Base-by-base conservation (phyloP, 495 filamentous ascomycete genomes). In the Aspergillus asperescens region DNA sequence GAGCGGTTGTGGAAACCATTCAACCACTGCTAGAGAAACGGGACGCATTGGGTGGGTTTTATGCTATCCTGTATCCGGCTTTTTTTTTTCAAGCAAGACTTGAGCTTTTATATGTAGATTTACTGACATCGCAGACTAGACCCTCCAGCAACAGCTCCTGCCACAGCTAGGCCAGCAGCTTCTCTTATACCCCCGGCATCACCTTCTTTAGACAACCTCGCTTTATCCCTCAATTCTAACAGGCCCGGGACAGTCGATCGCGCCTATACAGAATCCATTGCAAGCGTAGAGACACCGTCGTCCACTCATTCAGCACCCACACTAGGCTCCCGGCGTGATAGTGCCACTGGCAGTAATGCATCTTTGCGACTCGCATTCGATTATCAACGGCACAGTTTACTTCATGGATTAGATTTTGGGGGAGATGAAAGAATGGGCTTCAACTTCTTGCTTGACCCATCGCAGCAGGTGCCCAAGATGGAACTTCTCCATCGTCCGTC, bases 391-490 rank as follows among this genome's bases (percentile, higher is more conserved):
- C 73, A 81, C 42, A 74, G 77, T 29, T 65, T 79, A 40, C 52
- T 70, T 24, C 80, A 84, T 50, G 77, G 77, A 35, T 54, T 86
- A 6, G 77, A 84, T 25, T 74, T 84, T 50, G 77, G 80, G 2
- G 39, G 59, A 22, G 70, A 71, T 57, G 83, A 88, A 47, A 74
- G 81, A 42, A 74, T 90, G 18, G 84, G 79, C 23, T 77, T 91
- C 25, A 82, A 82, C 39, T 89, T 87, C 43, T 68, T 89, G 1
- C 74, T 89, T 1, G 82, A 82, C 45, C 65, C 74, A 28, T 66
- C 66, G 5, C 68, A 78, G 55, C 77, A 73, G 45, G 64, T 74
- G 7, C 71, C 71, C 37, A 64, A 64, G 44, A 63, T 68, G 51
- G 67, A 69, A 47, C 67, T 61, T 43, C 66, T 69, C 18, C 65